Percentiles rank a stretch among this genome's conserved stretches.
Conservation (phyloP, 2,329 filamentous ascomycete genomes). For the Cercospora berteroae region DNA sequence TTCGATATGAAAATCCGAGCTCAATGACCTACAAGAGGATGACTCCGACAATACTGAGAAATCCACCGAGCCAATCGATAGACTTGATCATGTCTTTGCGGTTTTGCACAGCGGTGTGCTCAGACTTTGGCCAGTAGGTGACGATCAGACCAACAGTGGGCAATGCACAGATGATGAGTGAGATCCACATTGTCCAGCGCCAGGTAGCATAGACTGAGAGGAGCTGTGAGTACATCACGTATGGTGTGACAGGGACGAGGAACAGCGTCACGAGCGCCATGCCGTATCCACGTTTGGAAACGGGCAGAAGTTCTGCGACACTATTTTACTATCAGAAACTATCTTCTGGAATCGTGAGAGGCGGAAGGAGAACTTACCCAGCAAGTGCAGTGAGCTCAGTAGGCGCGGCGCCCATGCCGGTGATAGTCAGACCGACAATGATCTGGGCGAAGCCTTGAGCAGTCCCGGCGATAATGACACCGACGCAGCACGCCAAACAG, state of each 20-base stretch:
- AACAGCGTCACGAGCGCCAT: slow-evolving; percentile 17
- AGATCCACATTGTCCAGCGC: slow-evolving; percentile 17
- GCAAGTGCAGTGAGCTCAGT: slow-evolving; percentile 21
- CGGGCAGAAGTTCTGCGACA: slow-evolving; percentile 16
- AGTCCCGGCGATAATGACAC: slow-evolving; percentile 18
- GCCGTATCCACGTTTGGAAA: slow-evolving; percentile 17
- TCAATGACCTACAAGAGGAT: slow-evolving; percentile 41
- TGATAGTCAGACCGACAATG: slow-evolving; percentile 15
- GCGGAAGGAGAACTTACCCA: neutral
- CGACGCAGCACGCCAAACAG: slow-evolving; percentile 6
- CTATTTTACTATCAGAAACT: neutral
- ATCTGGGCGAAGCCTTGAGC: slow-evolving; percentile 17
- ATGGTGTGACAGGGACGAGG: slow-evolving; percentile 18
- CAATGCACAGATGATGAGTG: slow-evolving; percentile 47
- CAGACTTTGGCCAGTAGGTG: slow-evolving; percentile 17
- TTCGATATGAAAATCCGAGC: too few relatives aligned
- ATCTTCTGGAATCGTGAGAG: neutral
- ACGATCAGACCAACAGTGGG: slow-evolving; percentile 49
- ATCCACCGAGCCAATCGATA: slow-evolving; percentile 52
- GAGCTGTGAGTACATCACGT: slow-evolving; percentile 22
- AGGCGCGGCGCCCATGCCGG: slow-evolving; percentile 17
- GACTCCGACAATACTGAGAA: slow-evolving; percentile 50
- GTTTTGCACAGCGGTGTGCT: neutral
- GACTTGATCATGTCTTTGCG: slow-evolving; percentile 40
- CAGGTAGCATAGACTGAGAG: slow-evolving; percentile 17